Base-by-base conservation (phyloP, 139 green algal species). In the Pycnococcus provasolii region DNA sequence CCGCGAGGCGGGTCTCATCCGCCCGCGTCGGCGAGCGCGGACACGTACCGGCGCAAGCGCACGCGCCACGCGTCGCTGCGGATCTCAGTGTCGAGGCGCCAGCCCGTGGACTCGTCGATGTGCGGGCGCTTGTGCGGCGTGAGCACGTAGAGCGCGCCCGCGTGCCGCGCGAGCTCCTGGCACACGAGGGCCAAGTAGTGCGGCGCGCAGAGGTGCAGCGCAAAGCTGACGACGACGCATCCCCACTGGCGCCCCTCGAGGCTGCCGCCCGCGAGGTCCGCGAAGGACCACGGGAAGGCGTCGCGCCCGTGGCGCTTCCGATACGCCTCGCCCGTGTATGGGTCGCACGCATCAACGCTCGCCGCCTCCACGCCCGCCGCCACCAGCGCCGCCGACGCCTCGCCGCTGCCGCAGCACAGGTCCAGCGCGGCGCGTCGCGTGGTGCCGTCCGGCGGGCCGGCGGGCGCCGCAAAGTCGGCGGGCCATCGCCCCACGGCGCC, bases 361-460 rank as follows among this genome's bases (percentile, higher is more conserved):
- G 5, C 4, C 15, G 41, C 8, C 53, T 15, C 4, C 15, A 60
- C 53, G 13, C 53, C 53, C 6, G 53, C 53, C 15, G 5, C 53
- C 15, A 8, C 6, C 15, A 60, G 53, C 53, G 53, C 53, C 15
- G 8, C 4, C 6, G 53, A 43, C 6, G 41, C 53, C 53, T 60
- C 53, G 53, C 53, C 53, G 53, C 53, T 60, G 53, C 53, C 53
- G 53, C 53, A 60, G 53, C 6, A 41, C 6, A 60, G 53, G 53
- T 60, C 53, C 8, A 60, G 53, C 15, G 41, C 41, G 53, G 39
- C 53, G 6, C 4, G 15, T 43, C 4, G 15, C 15, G 8, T 8
- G 41, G 8, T 15, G 7, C 41, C 13, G 53, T 60, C 53, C 15
- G 39, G 15, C 15, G 4, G 4, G 13, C 13, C 13, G 13, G 15